Evolutionary conservation across 2,329 filamentous ascomycete genomes (phyloP).

Genomic region (Huntiella moniliformis): DNA sequence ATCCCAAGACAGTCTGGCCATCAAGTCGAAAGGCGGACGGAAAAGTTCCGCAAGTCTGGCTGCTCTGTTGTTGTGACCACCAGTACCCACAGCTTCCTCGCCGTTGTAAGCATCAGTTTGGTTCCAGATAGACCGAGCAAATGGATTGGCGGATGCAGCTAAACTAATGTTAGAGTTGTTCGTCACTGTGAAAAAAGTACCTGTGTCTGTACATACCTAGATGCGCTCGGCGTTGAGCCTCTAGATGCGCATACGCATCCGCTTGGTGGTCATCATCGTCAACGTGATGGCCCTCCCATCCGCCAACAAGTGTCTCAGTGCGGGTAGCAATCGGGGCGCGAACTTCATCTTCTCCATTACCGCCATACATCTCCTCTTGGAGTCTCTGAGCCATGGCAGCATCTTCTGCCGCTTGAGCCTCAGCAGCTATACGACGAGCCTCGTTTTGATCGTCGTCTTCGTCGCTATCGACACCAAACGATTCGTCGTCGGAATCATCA

Average conservation of each 20-base stretch:
- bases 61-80: slow-evolving; percentile 35
- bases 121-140: slow-evolving; percentile 23
- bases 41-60: slow-evolving; percentile 79
- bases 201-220: slow-evolving; percentile 2
- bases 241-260: slow-evolving; percentile 6
- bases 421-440: slow-evolving; percentile 23
- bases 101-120: slow-evolving; percentile 6
- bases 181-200: background rate
- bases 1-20: slow-evolving; percentile 64
- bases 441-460: slow-evolving; percentile 26
- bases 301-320: slow-evolving; percentile 68
- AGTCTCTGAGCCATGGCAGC: slow-evolving; percentile 80
- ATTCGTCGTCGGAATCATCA: slow-evolving; percentile 35
- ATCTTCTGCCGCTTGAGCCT: slow-evolving; percentile 61
- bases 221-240: slow-evolving; percentile 5
- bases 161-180: background rate
- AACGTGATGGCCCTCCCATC: slow-evolving; percentile 1
- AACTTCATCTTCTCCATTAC: slow-evolving; percentile 39
- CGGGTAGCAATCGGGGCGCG: slow-evolving; percentile 81
- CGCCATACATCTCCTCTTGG: slow-evolving; percentile 77
- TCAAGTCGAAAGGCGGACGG: slow-evolving; percentile 78
- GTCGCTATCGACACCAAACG: slow-evolving; percentile 50
- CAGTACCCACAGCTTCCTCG: background rate
- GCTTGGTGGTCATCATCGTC: slow-evolving; percentile 1
- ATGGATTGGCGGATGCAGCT: slow-evolving; percentile 18